Evolutionary conservation across 2,329 filamentous ascomycete genomes (phyloP), one percentile per base, ranked within the genome.

Genomic region (Fonsecaea monophora): DNA sequence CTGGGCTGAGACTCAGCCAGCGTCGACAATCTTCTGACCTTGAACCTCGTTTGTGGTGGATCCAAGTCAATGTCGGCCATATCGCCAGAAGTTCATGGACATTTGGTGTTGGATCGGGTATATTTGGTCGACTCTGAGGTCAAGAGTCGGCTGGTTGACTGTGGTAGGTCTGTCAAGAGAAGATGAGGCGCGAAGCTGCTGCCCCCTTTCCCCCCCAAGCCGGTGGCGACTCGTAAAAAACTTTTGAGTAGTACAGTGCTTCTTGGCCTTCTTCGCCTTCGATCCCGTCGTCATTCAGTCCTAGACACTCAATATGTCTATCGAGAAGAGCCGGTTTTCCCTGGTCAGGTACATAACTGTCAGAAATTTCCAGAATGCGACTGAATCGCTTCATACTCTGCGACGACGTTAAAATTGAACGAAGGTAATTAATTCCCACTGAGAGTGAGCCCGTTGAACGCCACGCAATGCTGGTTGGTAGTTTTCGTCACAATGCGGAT

Each of bases 381-480:
- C 75, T 75, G 64, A 75, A 76, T 35, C 73, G 68, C 62, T 72
- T 71, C 21, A 71, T 65, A 54, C 67, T 74, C 38, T 73, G 72
- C n/a, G 74, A 75, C 21, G 71, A 73, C 53, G 74, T 71, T 12
- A 40, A 73, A 72, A 13, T 58, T 66, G 59, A 72, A 62, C 12
- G 61, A 66, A 18, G 72, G 68, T 25, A 73, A 48, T 38, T 25
- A 73, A 48, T 38, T 69, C 58, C 68, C 70, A 72, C 15, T 67
- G 53, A 60, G 60, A 30, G 1, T 35, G 59, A 30, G 53, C 34
- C 18, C 42, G 67, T 13, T 50, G 42, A 18, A 34, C 32, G 50
- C 42, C 32, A 18, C 15, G 59, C 13, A 42, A 50, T 37, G 32
- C 55, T 25, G 38, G 59, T 37, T 30, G 34, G 32, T 34, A 18